Evolutionary conservation across 768 basidiomycete genomes (phyloP).

Genomic region (Termitomyces sp.): DNA sequence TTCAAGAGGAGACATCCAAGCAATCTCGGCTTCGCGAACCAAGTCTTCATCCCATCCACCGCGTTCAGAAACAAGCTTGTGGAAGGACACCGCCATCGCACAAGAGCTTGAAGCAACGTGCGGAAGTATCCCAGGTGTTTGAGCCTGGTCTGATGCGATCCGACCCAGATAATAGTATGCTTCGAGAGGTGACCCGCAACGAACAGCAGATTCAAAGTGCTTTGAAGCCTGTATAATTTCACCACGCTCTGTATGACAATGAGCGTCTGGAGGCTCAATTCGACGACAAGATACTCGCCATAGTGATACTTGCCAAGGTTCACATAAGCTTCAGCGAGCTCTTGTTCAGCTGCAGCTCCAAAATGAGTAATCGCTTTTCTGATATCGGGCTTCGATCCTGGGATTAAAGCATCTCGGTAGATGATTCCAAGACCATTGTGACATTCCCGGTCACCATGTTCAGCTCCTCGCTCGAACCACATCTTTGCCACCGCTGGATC

Average conservation of each 20-base stretch:
- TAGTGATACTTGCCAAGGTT: conserved; percentile 83
- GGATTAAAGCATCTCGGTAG: conserved; percentile 81
- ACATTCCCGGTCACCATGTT: conserved; percentile 81
- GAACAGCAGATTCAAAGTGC: conserved; percentile 82
- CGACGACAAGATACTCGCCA: conserved; percentile 31
- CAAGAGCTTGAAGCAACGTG: conserved; percentile 71
- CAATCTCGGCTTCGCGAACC: conserved; percentile 73
- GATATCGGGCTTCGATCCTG: conserved; percentile 59
- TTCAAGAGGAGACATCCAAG: conserved; percentile 68
- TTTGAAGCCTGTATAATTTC: conserved; percentile 64
- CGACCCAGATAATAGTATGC: conserved; percentile 92
- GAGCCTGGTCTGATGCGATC: conserved; percentile 64
- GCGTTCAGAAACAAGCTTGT: conserved; percentile 88
- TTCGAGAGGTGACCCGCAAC: conserved; percentile 89
- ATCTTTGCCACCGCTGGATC: conserved; percentile 77
- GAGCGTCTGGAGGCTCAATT: conserved; percentile 2
- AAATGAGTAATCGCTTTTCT: conserved; percentile 69
- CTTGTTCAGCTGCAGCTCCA: conserved; percentile 75
- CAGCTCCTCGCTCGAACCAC: conserved; percentile 90
- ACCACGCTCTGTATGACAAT: conserved; percentile 51
- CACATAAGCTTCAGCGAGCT: conserved; percentile 90
- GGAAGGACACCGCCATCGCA: conserved; percentile 87
- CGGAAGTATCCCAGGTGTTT: conserved; percentile 36
- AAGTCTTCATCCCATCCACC: conserved; percentile 86
- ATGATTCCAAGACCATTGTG: conserved; percentile 91